A percentile compares a stretch with the other conserved stretches of the same genome.
phyloP scores from a whole-genome alignment of 768 basidiomycete species.

The Panaeolus cyanescens region DNA sequence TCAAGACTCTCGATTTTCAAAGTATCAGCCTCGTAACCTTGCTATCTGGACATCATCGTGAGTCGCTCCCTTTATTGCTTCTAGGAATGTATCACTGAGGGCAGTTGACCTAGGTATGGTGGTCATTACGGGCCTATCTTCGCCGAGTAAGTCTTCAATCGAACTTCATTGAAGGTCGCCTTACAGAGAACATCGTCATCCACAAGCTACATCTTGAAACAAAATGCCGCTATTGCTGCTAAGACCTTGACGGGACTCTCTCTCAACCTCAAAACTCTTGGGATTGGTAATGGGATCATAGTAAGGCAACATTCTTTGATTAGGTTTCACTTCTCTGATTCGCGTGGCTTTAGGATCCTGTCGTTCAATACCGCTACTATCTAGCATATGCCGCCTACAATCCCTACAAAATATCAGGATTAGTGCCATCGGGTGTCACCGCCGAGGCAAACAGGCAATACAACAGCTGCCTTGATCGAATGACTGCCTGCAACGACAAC shows the following conservation, averaged over 20 bases:
- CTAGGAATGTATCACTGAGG: background rate
- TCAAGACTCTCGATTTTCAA: slow-evolving; percentile 51
- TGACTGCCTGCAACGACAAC: slow-evolving; percentile 49
- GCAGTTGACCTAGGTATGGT: slow-evolving; percentile 48
- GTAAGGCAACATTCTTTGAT: slow-evolving; percentile 27
- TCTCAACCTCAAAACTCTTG: slow-evolving; percentile 58
- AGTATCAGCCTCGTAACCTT: slow-evolving; percentile 45
- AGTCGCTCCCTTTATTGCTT: slow-evolving; percentile 19
- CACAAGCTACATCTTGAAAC: slow-evolving; percentile 50
- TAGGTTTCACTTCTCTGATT: background rate
- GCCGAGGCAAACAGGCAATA: slow-evolving; percentile 37
- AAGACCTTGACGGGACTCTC: slow-evolving; percentile 43
- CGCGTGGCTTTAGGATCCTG: slow-evolving; percentile 3
- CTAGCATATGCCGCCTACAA: slow-evolving; percentile 53
- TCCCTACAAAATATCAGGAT: slow-evolving; percentile 50
- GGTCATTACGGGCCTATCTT: slow-evolving; percentile 73
- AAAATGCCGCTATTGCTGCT: slow-evolving; percentile 54
- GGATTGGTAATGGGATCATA: slow-evolving; percentile 61
- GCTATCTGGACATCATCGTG: slow-evolving; percentile 68
- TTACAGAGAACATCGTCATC: slow-evolving; percentile 46
- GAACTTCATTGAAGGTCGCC: background rate
- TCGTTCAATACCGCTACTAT: slow-evolving; percentile 55
- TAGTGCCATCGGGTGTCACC: slow-evolving; percentile 36
- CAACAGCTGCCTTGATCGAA: slow-evolving; percentile 54
- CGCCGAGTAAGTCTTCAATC: slow-evolving; percentile 39